Base-by-base conservation (phyloP, 2,329 filamentous ascomycete genomes). In the Cryphonectria radicalis region DNA sequence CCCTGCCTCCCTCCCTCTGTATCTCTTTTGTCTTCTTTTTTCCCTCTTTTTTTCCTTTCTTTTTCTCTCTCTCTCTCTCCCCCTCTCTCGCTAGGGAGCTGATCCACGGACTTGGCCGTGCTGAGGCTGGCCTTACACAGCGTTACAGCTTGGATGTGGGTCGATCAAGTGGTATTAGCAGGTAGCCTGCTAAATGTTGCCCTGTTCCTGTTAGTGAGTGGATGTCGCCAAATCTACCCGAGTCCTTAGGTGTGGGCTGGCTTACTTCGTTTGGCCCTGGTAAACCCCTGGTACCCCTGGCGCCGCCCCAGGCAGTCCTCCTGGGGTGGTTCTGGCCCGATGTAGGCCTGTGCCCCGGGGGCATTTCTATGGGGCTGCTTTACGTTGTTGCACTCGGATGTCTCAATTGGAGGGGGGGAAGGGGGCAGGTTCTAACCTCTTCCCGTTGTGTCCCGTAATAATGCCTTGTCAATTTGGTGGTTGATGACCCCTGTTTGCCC, bases 61-160 rank as follows among this genome's bases (percentile, higher is more conserved):
- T n/a, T 50, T 7, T 50, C 10, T 50, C 19, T 50, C 13, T 50
- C 10, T 5, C n/a, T n/a, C 19, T n/a, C 3, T n/a, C 8, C 19
- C 8, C 37, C 37, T 10, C 11, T 40, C 7, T 3, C 3, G 7
- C 46, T 50, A n/a, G 19, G 55, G 4, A 5, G 55, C 19, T 32
- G 28, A 32, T 32, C 55, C 55, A 59, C 55, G 55, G 55, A 32
- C 55, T 59, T 59, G 55, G 55, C 55, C 55, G 55, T 59, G 55
- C 55, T 59, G 55, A 59, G 55, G 28, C 55, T 59, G 55, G 53
- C 53, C 25, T 57, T 46, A 7, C 1, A 22, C 46, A 32, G 25
- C 55, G 55, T 59, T 25, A 28, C 53, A 57, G 53, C 25, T 28
- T 57, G 10, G n/a, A 25, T 57, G 53, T 28, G 14, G 25, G 4